These are phyloP conservation scores for Scytalidium lignicola DNA, from an alignment of 2,329 filamentous ascomycete species.

Conservation along the genomic window DNA sequence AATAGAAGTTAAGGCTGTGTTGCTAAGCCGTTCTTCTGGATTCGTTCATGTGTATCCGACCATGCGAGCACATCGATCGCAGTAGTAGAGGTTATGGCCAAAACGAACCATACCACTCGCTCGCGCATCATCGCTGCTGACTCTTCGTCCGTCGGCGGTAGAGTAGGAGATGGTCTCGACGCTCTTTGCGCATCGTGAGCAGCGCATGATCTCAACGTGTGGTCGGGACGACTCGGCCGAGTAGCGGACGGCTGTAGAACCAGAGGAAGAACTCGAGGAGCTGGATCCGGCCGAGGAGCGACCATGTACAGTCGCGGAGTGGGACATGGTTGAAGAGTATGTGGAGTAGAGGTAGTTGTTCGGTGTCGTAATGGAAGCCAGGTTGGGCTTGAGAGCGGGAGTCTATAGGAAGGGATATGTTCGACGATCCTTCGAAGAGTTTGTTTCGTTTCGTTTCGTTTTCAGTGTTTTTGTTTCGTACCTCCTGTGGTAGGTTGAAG, in stretches of 20 bases:
- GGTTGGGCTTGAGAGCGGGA: neutral
- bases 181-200: slow-evolving; percentile 55
- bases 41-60: slow-evolving; percentile 54
- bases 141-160: slow-evolving; percentile 9
- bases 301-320: neutral
- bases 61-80: slow-evolving; percentile 57
- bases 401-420: too few relatives aligned
- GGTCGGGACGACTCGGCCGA: slow-evolving; percentile 15
- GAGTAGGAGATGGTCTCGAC: slow-evolving; percentile 50
- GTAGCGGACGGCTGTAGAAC: slow-evolving; percentile 5
- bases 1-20: too few relatives aligned
- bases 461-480: too few relatives aligned
- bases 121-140: slow-evolving; percentile 48
- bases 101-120: slow-evolving; percentile 60
- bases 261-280: slow-evolving; percentile 9
- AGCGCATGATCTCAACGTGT: slow-evolving; percentile 53
- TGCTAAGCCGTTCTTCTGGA: too few relatives aligned
- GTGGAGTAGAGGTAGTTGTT: slow-evolving; percentile 9
- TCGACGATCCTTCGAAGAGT: too few relatives aligned
- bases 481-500: too few relatives aligned
- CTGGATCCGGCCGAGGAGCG: slow-evolving; percentile 15
- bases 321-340: slow-evolving; percentile 1
- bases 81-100: slow-evolving; percentile 62
- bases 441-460: too few relatives aligned
- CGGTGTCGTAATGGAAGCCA: neutral